Conservation (phyloP, 2,329 filamentous ascomycete genomes). For the Podosphaera xanthii region DNA sequence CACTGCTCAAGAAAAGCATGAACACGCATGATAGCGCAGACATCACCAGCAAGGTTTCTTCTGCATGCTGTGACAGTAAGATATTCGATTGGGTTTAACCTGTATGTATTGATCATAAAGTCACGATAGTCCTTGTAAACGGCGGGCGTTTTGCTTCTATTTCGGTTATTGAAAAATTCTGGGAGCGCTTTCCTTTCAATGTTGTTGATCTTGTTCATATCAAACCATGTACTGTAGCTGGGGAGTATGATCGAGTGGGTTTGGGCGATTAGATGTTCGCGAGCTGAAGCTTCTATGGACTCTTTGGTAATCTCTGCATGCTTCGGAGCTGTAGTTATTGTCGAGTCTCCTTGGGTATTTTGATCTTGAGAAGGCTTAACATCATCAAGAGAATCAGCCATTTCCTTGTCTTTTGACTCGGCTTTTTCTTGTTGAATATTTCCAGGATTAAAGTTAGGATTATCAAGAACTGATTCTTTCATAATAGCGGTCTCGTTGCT, state of each 20-base stretch:
- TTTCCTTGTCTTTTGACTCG: conserved; percentile 52
- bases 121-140: conserved; percentile 98
- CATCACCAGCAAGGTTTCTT: conserved; percentile 84
- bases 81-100: conserved; percentile 86
- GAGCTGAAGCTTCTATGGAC: conserved; percentile 61
- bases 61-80: conserved; percentile 91
- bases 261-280: conserved; percentile 78
- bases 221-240: conserved; percentile 97
- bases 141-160: conserved; percentile 89
- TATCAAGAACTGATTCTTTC: not conserved
- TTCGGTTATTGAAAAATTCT: conserved; percentile 96
- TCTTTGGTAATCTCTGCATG: conserved; percentile 53
- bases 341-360: conserved; percentile 16
- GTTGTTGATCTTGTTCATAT: conserved; percentile 79
- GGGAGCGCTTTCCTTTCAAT: conserved; percentile 88
- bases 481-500: not conserved
- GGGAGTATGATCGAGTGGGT: conserved; percentile 90
- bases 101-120: conserved; percentile 99
- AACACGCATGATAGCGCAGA: conserved; percentile 97
- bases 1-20: conserved; percentile 96
- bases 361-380: conserved; percentile 24
- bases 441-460: conserved; percentile 34
- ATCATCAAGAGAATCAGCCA: conserved; percentile 41
- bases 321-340: conserved; percentile 22
- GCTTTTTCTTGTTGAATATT: conserved; percentile 27